phyloP scores from a whole-genome alignment of 306 rosid genomes.

The Prunus persica region Prunus_persica_NCBIv2 NC_034011.1:6940501-6941000 shows the following conservation, averaged over 20 bases:
- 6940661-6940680: not conserved
- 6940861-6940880: conserved; percentile 25
- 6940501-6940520: no score
- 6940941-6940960: conserved; percentile 6
- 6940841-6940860: conserved; percentile 36
- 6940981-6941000: conserved; percentile 16
- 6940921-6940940: not conserved
- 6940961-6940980: not conserved
- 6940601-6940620: no score
- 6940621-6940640: no score
- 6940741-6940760: conserved; percentile 23
- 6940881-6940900: not conserved
- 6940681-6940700: not conserved
- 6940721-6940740: conserved; percentile 20
- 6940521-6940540: no score
- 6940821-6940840: conserved; percentile 26
- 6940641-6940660: no score
- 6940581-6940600: no score
- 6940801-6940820: conserved; percentile 42
- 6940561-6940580: no score
- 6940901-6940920: conserved; percentile 3
- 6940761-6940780: conserved; percentile 23
- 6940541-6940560: no score
- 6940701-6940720: conserved; percentile 1
- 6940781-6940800: conserved; percentile 18